phyloP scores from a whole-genome alignment of 257 asterid species.

The Fraxinus excelsior region DNA sequence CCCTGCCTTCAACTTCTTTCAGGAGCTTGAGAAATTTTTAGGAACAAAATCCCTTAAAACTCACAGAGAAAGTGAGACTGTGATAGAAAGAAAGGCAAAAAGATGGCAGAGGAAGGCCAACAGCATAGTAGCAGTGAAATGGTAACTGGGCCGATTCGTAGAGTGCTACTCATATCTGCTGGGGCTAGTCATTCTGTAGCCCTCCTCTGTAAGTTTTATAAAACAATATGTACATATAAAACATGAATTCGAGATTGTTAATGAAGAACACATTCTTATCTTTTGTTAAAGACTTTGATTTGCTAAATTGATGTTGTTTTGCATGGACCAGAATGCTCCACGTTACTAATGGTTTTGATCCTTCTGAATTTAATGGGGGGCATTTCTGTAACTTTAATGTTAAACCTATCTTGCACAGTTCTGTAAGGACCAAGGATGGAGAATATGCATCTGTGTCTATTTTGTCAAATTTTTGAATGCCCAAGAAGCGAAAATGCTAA shows the following conservation, averaged over 20 bases:
- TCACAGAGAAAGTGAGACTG: neutral
- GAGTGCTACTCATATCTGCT: conserved; percentile 79
- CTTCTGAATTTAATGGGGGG: neutral
- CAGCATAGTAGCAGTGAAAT: too few species aligned
- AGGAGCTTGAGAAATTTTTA: neutral
- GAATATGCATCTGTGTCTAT: neutral
- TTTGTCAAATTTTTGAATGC: neutral
- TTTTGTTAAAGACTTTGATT: neutral
- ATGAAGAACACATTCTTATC: neutral
- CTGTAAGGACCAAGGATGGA: neutral
- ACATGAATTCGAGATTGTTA: neutral
- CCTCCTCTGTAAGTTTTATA: conserved; percentile 67
- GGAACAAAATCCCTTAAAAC: neutral
- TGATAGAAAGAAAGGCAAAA: neutral
- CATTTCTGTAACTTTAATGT: conserved; percentile 6
- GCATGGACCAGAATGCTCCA: conserved; percentile 62
- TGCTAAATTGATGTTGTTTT: too few species aligned
- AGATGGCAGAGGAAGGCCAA: conserved; percentile 53
- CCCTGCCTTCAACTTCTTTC: too few species aligned
- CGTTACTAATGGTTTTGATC: conserved; percentile 30
- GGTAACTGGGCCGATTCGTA: conserved; percentile 50
- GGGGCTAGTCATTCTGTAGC: conserved; percentile 98
- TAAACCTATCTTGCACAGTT: neutral
- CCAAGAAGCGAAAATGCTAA: conserved; percentile 1
- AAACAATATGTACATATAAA: too few species aligned